Evolutionary conservation across 1,284 basidiomycete species (phyloP), one percentile per base, ranked within the genome.

Genomic region (Fomitopsis schrenkii): DNA sequence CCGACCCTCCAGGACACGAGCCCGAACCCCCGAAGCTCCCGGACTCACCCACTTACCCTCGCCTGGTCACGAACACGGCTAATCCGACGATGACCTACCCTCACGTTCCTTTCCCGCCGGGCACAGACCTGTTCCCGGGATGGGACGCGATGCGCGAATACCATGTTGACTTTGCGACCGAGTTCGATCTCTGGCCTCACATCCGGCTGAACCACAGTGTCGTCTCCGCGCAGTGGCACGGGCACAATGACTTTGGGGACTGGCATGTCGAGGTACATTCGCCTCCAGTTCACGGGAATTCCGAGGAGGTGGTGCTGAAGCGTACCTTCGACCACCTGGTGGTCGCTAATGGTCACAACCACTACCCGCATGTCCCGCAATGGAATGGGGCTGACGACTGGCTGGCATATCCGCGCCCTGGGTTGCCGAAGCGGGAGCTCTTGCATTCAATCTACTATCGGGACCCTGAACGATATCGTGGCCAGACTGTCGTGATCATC

Each of bases 401-500:
- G 84, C 65, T 83, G 14, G 68, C 65, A 14, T 70, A 68, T 38
- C 68, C 67, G 4, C 66, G 70, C 3, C 40, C 63, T 3, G 73
- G 72, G 8, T 59, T 60, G 4, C 67, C 68, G 2, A 63, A 64
- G 55, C 72, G 78, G 26, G 74, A 79, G 63, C 76, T 84, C 2
- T 41, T 81, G 22, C 84, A 86, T 67, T 81, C 83, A 3, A 74
- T 84, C n/a, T 85, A 78, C 69, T 85, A 83, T 67, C 79, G 83
- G 36, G 67, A 75, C 17, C 81, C 83, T 4, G 72, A 80, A 48
- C 71, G 66, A 8, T 85, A 80, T 66, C 61, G 64, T 26, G 76
- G 77, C 22, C 76, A 69, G 42, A 77, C 73, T 0, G 79, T 86
- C 0, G 65, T 86, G 6, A 76, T 86, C 12, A 79, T 86, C 10